phyloP scores from a whole-genome alignment of 2,329 filamentous ascomycete species.

The Xylaria sp. region DNA sequence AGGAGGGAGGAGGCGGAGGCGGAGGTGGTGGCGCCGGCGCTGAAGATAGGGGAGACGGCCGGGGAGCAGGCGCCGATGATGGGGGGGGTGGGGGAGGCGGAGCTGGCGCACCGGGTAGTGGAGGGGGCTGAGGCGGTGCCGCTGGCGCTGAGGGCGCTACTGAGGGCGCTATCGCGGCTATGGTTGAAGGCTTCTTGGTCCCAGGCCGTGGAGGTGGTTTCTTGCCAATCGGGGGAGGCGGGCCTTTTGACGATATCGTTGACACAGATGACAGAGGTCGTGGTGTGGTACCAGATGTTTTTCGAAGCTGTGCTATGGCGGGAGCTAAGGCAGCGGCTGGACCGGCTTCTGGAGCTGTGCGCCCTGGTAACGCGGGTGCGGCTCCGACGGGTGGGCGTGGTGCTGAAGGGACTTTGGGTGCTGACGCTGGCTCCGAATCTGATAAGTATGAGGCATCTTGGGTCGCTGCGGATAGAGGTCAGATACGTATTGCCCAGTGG shows the following conservation, averaged over 20 bases:
- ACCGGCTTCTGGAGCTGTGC: slow-evolving; percentile 56
- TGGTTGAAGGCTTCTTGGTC: slow-evolving; percentile 66
- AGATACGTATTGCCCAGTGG: slow-evolving; percentile 29
- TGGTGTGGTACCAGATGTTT: slow-evolving; percentile 61
- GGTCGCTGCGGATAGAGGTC: slow-evolving; percentile 60
- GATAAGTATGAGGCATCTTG: slow-evolving; percentile 79
- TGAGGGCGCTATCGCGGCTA: neutral
- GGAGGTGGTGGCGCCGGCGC: slow-evolving; percentile 56
- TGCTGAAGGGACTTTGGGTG: slow-evolving; percentile 65
- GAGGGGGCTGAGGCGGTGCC: slow-evolving; percentile 45
- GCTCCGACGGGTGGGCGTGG: slow-evolving; percentile 70
- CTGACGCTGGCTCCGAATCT: slow-evolving; percentile 75
- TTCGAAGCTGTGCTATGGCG: slow-evolving; percentile 70
- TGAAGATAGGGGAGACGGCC: slow-evolving; percentile 58
- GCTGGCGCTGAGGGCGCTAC: slow-evolving; percentile 32
- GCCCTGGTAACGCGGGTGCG: slow-evolving; percentile 69
- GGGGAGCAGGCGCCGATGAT: slow-evolving; percentile 56
- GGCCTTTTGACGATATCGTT: slow-evolving; percentile 70
- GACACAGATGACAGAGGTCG: slow-evolving; percentile 72
- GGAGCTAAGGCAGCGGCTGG: slow-evolving; percentile 42
- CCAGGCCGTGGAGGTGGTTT: slow-evolving; percentile 74
- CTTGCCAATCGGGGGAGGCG: slow-evolving; percentile 82
- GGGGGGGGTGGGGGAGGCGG: slow-evolving; percentile 54
- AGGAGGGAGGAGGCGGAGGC: slow-evolving; percentile 55
- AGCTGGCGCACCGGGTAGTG: slow-evolving; percentile 49